These are phyloP conservation scores for Sistotremastrum suecicum DNA, from an alignment of 768 basidiomycete genomes.

Conservation along the genomic window DNA sequence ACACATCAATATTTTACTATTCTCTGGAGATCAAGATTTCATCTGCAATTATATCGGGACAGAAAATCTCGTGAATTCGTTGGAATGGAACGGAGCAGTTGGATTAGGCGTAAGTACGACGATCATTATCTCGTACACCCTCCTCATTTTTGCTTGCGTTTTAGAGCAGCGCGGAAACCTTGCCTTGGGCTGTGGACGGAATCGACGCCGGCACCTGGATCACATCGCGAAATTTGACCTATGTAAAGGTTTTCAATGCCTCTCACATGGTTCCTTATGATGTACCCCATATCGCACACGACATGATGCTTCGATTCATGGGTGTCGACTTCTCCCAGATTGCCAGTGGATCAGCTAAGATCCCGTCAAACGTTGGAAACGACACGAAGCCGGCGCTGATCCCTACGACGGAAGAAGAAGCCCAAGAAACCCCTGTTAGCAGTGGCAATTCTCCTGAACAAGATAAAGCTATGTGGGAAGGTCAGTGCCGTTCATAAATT, in stretches of 20 bases:
- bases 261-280: constrained; percentile 96
- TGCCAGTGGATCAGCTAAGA: constrained; percentile 63
- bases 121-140: not conserved
- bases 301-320: constrained; percentile 99
- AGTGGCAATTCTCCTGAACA: constrained; percentile 56
- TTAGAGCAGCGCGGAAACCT: constrained; percentile 41
- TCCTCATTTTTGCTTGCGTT: constrained; percentile 13
- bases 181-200: constrained; percentile 63
- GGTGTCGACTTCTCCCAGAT: constrained; percentile 75
- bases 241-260: constrained; percentile 84
- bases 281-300: constrained; percentile 75
- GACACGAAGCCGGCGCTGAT: constrained; percentile 51
- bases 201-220: constrained; percentile 86
- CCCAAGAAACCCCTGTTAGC: constrained; percentile 4
- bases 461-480: constrained; percentile 84
- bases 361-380: constrained; percentile 70
- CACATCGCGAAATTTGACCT: constrained; percentile 77
- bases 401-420: constrained; percentile 25
- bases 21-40: constrained; percentile 89
- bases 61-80: constrained; percentile 66
- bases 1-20: constrained; percentile 75
- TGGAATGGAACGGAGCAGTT: constrained; percentile 76
- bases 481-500: constrained; percentile 24
- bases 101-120: constrained; percentile 62
- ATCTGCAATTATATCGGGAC: constrained; percentile 95